Base-by-base conservation (phyloP, 192 early-diverging fungal genomes). In the Backusella macrospora region DNA sequence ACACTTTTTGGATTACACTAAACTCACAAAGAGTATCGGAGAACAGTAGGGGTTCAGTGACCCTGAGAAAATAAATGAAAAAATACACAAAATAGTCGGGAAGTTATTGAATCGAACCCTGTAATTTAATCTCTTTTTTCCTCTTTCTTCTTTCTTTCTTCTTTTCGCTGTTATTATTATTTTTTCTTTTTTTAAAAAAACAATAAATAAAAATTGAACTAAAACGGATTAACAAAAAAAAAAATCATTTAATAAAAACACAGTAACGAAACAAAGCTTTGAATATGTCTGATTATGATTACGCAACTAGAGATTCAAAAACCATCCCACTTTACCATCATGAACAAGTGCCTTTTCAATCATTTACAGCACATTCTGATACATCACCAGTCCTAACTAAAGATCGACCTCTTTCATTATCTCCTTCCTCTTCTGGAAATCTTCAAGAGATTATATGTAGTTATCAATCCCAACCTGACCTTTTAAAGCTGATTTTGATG, bases 401-500 rank as follows among this genome's bases (percentile, higher is more conserved):
- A 69, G 67, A 69, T 4, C 15, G 21, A 14, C 29, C 42, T 13
- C 46, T 42, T 45, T 26, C 45, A 18, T 47, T 74, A 23, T 74
- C 34, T 6, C 26, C 52, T 4, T 59, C 81, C 6, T 72, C 75
- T 10, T 79, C 67, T 8, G 82, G 77, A 37, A 83, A 88, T 70
- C 73, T 88, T 2, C 85, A 88, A 52, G 81, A 85, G 4, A 76
- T 88, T 62, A 74, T 88, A 2, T 71, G 80, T 2, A 78, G 77
- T 12, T 88, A 83, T 64, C 66, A 78, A 18, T 70, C 72, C 0
- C 85, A 88, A 62, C 86, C 86, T 6, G 86, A 88, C 29, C 75
- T 88, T 14, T 68, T 88, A 1, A 84, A 84, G 48, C 26, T 88
- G 29, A 88, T 88, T 66, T 72, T 88, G 42, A 65, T 78, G 6